Percentiles rank a stretch among this genome's conserved stretches.
These are phyloP conservation scores for Neonectria ditissima DNA, from an alignment of 2,329 filamentous ascomycete genomes.

Conservation along the genomic window DNA sequence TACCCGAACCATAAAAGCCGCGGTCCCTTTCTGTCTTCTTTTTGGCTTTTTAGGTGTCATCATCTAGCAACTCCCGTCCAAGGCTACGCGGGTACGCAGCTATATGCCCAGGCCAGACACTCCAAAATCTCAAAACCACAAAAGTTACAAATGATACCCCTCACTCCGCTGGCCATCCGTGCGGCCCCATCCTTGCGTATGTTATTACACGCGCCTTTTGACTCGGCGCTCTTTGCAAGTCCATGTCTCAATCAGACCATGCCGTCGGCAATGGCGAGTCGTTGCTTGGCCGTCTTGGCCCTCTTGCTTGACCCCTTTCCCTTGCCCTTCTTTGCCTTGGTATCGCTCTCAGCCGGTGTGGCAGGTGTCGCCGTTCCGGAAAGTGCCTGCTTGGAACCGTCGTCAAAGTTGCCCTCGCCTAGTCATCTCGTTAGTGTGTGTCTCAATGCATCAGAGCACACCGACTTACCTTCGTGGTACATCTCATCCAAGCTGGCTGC, in stretches of 20 bases:
- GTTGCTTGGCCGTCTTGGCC: slow-evolving; percentile 76
- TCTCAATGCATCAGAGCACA: neutral
- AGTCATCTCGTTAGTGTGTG: slow-evolving; percentile 42
- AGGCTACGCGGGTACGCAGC: slow-evolving; percentile 12
- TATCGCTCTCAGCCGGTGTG: slow-evolving; percentile 76
- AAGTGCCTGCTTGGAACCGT: slow-evolving; percentile 71
- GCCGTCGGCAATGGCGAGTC: slow-evolving; percentile 76
- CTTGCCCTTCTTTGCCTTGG: slow-evolving; percentile 66
- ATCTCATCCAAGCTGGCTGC: slow-evolving; percentile 88
- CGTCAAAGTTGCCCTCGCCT: slow-evolving; percentile 98
- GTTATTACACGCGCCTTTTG: slow-evolving; percentile 39
- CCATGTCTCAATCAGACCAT: slow-evolving; percentile 44
- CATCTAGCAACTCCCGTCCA: slow-evolving; percentile 39
- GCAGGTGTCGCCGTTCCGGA: slow-evolving; percentile 77
- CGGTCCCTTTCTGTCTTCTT: slow-evolving; percentile 29
- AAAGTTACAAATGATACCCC: slow-evolving; percentile 24
- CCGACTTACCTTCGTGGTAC: slow-evolving; percentile 94
- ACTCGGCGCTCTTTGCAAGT: slow-evolving; percentile 20
- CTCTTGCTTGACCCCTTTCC: slow-evolving; percentile 65
- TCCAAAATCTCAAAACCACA: slow-evolving; percentile 12
- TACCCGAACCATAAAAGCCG: slow-evolving; percentile 18
- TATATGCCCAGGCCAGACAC: slow-evolving; percentile 14
- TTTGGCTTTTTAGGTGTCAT: slow-evolving; percentile 34
- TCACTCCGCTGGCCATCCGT: slow-evolving; percentile 28
- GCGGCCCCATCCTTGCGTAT: slow-evolving; percentile 31